Base-by-base conservation (phyloP, 1,284 basidiomycete species). In the Microbotryomycetes sp. region DNA sequence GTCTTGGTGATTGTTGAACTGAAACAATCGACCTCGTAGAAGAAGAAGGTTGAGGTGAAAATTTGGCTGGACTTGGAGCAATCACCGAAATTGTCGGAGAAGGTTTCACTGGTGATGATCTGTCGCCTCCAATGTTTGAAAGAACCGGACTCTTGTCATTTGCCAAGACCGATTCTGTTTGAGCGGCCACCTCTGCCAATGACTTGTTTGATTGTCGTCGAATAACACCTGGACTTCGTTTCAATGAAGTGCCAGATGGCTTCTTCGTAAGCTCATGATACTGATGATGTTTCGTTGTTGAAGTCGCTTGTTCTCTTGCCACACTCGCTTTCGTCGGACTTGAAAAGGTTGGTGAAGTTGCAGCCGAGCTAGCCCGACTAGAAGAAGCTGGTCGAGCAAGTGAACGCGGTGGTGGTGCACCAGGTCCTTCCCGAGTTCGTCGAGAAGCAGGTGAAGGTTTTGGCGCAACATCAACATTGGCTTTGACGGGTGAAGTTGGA, bases 401-500 rank as follows among this genome's bases (percentile, higher is more conserved):
- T 19, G 36, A 42, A 42, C 36, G 36, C 36, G 36, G 36, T 9
- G 36, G 36, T 19, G 36, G 36, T 42, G 36, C 36, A 19, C 9
- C 12, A 9, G 36, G 36, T 42, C 36, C 36, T 42, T 42, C 12
- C 9, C 36, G 36, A 19, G 36, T 42, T 42, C n/a, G n/a, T n/a
- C n/a, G n/a, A n/a, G n/a, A n/a, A n/a, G n/a, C n/a, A n/a, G 36
- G 36, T 42, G 36, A 42, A 9, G 36, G 36, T 42, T 42, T 42
- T 19, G 36, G 19, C 9, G 19, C 36, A 42, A 42, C 36, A 12
- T 49, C 48, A 16, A 46, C 22, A 26, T 46, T 52, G 2, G 59
- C 62, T 22, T 68, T 68, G 59, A 68, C 19, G 12, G 66, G 66
- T 3, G 62, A 68, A 2, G 51, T 23, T 0, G 64, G 64, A 3